Evolutionary conservation across 2,329 filamentous ascomycete genomes (phyloP), one percentile per base, ranked within the genome.

Genomic region (Epichloe bromicola): DNA sequence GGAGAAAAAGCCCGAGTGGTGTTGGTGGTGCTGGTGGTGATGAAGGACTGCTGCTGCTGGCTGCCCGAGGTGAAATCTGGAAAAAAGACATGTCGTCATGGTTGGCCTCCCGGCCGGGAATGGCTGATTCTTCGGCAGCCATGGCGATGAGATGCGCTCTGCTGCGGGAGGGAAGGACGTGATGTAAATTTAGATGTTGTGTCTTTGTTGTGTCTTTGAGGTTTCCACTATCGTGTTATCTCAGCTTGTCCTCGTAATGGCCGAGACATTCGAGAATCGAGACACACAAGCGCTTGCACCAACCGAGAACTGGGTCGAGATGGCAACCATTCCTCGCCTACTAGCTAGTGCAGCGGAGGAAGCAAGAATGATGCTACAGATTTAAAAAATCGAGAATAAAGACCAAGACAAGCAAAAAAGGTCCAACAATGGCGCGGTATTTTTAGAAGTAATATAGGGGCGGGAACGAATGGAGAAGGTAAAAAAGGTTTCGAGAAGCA

Each of bases 191-290:
- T n/a, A 49, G 38, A 30, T 26, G 23, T 6, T 34, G 26, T 40
- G 30, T 48, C 19, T 19, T 19, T 19, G 19, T 19, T 19, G 19
- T 19, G 19, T 19, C 19, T 20, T 30, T 37, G 12, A 26, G 14
- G 10, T 14, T 8, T 20, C 12, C 20, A 23, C 42, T 44, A 30
- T 33, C 42, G 14, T 34, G 30, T 43, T 51, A 49, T 52, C 54
- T 56, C 54, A 52, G 53, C 51, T 52, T 50, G 57, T 49, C 51
- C 26, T 56, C 51, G 54, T 54, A 23, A 53, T 43, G 46, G 48
- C 54, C 53, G 55, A 55, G 57, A 58, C 58, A 57, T 53, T 46
- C 47, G 46, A 43, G 47, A n/a, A n/a, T n/a, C n/a, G n/a, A n/a
- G n/a, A n/a, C n/a, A 47, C 42, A 46, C 54, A 48, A 42, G 50